Conservation (phyloP, 1,139 yeast species). For the Diutina rugosa region DNA sequence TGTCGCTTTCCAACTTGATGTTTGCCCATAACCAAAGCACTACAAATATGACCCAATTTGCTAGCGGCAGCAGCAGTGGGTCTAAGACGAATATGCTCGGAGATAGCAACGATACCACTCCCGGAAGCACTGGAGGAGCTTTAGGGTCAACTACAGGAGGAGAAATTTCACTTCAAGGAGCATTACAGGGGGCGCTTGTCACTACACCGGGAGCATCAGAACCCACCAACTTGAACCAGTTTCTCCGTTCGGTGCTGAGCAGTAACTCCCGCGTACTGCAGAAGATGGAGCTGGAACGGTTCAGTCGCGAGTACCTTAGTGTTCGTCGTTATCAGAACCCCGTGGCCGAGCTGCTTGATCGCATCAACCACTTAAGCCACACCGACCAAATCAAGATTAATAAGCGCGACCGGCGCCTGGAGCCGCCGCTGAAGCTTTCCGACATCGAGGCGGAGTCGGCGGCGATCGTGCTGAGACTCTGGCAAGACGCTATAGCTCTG, state of each 20-base stretch:
- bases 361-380: conserved; percentile 16
- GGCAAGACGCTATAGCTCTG: background rate
- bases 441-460: background rate
- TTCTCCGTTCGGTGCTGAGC: background rate
- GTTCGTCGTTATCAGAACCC: conserved; percentile 64
- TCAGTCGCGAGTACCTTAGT: conserved; percentile 60
- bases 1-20: conserved; percentile 35
- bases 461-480: background rate
- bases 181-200: background rate
- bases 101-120: background rate
- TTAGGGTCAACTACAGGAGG: background rate
- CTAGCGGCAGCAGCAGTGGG: background rate
- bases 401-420: background rate
- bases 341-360: conserved; percentile 43
- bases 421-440: background rate
- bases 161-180: background rate
- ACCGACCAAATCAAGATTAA: conserved; percentile 1
- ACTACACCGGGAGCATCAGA: background rate
- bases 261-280: background rate
- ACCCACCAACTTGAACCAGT: background rate
- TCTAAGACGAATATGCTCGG: background rate
- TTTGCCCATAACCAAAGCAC: conserved; percentile 21
- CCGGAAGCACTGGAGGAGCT: background rate
- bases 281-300: conserved; percentile 58
- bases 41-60: conserved; percentile 4